Evolutionary conservation across 2,329 filamentous ascomycete species (phyloP), one percentile per base, ranked within the genome.

Genomic region (Xylaria sp.): DNA sequence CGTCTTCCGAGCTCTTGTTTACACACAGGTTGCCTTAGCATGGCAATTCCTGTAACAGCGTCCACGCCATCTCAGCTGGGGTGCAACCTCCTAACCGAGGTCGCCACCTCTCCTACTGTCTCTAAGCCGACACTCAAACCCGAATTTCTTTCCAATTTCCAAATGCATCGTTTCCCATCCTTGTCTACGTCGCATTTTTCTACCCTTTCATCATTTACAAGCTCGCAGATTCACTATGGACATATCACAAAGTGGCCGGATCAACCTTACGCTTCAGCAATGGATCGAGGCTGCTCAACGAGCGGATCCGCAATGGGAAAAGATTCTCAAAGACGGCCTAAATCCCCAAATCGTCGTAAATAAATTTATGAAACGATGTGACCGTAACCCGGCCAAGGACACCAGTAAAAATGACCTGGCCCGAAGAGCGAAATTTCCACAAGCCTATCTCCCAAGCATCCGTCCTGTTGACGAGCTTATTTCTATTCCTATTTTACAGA

Each of bases 381-480:
- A 2, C 4, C 27, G 8, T 4, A 54, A 53, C 21, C 21, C 19
- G 2, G 7, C 34, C 9, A n/a, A 54, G 17, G n/a, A 30, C 11
- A 3, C 11, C 12, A 24, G n/a, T 1, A 21, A 63, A 14, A 2
- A n/a, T 6, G 14, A 11, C 7, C 14, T 30, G n/a, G 14, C 53
- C 6, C 27, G 17, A 12, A 69, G 68, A 1, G 64, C 69, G 4
- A 68, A 65, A 50, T 64, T 69, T 63, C 75, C 67, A 42, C 61
- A 48, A n/a, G 42, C 70, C 14, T 79, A 79, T 14, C 48, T 63
- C 2, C 77, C 77, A 3, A 76, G 77, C 60, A 47, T 69, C 2
- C 73, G 56, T 11, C 32, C 70, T 0, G 11, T 65, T 0, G 32
- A 65, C 14, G 65, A 75, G 11, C 75, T 79, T 3, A 11, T 68